Evolutionary conservation across 768 basidiomycete genomes (phyloP).

Genomic region (Arthromyces matolae): DNA sequence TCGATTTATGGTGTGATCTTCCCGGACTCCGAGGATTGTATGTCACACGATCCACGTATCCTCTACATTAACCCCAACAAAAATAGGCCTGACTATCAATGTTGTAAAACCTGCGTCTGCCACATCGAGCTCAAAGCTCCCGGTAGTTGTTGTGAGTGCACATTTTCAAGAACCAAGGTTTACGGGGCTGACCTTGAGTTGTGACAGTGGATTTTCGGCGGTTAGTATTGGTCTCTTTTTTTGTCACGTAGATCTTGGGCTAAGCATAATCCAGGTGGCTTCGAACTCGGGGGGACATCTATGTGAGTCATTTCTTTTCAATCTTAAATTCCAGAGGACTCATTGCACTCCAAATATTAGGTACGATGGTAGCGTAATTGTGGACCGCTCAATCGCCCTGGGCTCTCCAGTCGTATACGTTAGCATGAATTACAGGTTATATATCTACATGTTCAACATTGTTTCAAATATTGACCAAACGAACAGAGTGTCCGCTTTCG

Average conservation of each 20-base stretch:
- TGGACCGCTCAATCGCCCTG: conserved; percentile 36
- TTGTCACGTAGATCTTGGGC: not conserved
- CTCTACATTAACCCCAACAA: conserved; percentile 17
- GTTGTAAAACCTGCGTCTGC: conserved; percentile 34
- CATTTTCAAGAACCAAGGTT: not conserved
- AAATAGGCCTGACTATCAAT: conserved; percentile 38
- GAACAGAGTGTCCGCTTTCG: conserved; percentile 26
- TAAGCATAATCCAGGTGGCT: conserved; percentile 23
- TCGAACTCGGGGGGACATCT: conserved; percentile 24
- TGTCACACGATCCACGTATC: conserved; percentile 16
- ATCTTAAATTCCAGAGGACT: conserved; percentile 13
- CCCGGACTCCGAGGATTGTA: conserved; percentile 42
- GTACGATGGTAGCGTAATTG: conserved; percentile 39
- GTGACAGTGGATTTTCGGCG: conserved; percentile 34
- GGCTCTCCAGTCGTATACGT: conserved; percentile 48
- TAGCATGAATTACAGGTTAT: conserved; percentile 49
- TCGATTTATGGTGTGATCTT: conserved; percentile 22
- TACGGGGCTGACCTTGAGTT: not conserved
- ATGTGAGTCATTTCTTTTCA: conserved; percentile 32
- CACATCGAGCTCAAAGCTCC: conserved; percentile 32
- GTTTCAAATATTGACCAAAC: not conserved
- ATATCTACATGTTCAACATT: not conserved
- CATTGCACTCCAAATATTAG: conserved; percentile 18
- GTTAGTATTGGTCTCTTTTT: conserved; percentile 11
- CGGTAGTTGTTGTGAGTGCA: conserved; percentile 36